These are phyloP conservation scores for Diddensiella santjacobensis DNA, from an alignment of 805 yeast species.

Conservation along the genomic window DNA sequence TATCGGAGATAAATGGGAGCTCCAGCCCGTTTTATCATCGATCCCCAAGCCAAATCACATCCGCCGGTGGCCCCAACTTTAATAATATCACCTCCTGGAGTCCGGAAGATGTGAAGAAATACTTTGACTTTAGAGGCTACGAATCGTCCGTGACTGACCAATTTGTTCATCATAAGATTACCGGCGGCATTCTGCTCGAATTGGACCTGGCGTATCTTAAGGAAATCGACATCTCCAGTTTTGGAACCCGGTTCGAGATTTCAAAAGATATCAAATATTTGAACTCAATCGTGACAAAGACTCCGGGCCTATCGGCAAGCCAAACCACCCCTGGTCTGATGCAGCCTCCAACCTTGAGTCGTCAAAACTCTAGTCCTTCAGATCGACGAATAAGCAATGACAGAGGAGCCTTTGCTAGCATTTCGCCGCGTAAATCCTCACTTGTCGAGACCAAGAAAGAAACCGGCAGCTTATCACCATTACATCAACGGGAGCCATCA, in stretches of 20 bases:
- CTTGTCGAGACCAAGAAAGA: neutral
- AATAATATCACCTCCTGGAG: constrained; percentile 54
- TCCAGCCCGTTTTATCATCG: neutral
- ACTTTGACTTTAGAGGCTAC: constrained; percentile 69
- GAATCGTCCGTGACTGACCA: constrained; percentile 71
- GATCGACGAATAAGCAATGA: neutral
- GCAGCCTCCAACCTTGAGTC: neutral
- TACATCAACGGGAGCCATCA: constrained; percentile 19
- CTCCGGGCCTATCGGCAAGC: neutral
- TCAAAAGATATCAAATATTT: constrained; percentile 78
- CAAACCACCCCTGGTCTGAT: neutral
- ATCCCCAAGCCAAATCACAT: neutral
- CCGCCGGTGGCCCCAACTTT: constrained; percentile 16
- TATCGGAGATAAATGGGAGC: constrained; percentile 26
- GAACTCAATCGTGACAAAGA: constrained; percentile 25
- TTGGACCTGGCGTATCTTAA: constrained; percentile 81
- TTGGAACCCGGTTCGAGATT: constrained; percentile 93
- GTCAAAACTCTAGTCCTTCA: neutral
- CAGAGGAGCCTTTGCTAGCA: neutral
- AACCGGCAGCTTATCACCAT: constrained; percentile 5
- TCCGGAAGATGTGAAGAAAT: constrained; percentile 78
- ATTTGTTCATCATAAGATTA: constrained; percentile 82
- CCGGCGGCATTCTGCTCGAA: constrained; percentile 81
- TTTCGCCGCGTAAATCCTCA: constrained; percentile 3
- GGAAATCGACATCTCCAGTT: constrained; percentile 86